These are phyloP conservation scores for Cladosporium colombiae DNA, from an alignment of 2,329 filamentous ascomycete species.

Conservation along the genomic window DNA sequence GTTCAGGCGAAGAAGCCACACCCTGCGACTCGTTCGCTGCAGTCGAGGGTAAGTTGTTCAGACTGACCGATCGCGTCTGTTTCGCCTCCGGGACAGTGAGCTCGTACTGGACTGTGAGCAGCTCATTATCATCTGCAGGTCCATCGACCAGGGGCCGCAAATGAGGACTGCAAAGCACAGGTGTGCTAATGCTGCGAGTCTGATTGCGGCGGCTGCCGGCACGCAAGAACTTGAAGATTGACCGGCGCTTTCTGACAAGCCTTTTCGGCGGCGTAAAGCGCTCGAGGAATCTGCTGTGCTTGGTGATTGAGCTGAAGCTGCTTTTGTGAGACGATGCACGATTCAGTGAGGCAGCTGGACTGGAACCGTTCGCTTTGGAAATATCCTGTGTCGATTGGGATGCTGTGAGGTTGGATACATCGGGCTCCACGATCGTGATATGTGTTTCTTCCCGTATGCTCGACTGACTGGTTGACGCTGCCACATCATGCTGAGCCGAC, in stretches of 20 bases:
- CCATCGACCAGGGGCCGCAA: slow-evolving; percentile 26
- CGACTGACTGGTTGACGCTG: not conserved
- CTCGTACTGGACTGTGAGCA: slow-evolving; percentile 30
- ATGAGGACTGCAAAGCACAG: slow-evolving; percentile 23
- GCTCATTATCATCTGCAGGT: slow-evolving; percentile 25
- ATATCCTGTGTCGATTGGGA: too few relatives aligned
- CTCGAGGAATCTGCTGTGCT: slow-evolving; percentile 26
- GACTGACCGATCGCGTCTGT: slow-evolving; percentile 23
- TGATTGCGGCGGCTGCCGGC: slow-evolving; percentile 29
- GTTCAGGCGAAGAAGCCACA: slow-evolving; percentile 13
- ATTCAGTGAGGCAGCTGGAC: not conserved
- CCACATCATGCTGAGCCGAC: not conserved
- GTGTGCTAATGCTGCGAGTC: slow-evolving; percentile 30
- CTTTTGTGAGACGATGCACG: slow-evolving; percentile 23
- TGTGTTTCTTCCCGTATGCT: not conserved
- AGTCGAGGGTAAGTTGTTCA: slow-evolving; percentile 19
- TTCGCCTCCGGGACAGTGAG: slow-evolving; percentile 15
- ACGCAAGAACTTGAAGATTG: slow-evolving; percentile 34
- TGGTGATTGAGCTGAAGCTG: slow-evolving; percentile 27
- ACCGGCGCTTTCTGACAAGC: slow-evolving; percentile 31
- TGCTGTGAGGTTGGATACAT: not conserved
- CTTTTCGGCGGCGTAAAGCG: slow-evolving; percentile 29
- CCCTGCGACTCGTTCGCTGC: not conserved
- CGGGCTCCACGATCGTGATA: slow-evolving; percentile 10
- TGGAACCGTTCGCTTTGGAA: not conserved